Evolutionary conservation across 2,329 filamentous ascomycete species (phyloP).

Genomic region (Fusarium mangiferae): DNA sequence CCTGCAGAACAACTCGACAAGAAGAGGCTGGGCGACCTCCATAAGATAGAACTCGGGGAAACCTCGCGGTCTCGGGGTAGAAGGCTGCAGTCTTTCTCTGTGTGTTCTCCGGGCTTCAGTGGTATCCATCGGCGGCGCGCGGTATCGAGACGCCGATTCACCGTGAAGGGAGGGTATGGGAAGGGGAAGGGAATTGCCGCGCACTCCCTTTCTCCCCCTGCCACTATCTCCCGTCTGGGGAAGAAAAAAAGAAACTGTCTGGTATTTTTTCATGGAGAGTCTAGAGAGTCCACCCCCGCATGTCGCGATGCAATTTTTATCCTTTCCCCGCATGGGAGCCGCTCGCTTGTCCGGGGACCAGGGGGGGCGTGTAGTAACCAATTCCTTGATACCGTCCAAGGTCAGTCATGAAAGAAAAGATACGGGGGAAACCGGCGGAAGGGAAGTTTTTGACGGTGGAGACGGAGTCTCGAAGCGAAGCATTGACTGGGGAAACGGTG

Average conservation of each 20-base stretch:
- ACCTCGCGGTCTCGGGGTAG: slow-evolving; percentile 31
- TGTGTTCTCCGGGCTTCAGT: neutral
- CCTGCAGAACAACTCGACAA: neutral
- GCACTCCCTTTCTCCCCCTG: neutral
- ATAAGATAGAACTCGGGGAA: slow-evolving; percentile 23
- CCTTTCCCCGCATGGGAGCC: slow-evolving; percentile 39
- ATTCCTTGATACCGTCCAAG: neutral
- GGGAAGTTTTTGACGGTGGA: slow-evolving; percentile 29
- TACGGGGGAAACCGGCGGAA: slow-evolving; percentile 30
- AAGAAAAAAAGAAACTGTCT: slow-evolving; percentile 8
- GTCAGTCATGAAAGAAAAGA: slow-evolving; percentile 1
- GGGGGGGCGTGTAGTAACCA: slow-evolving; percentile 23
- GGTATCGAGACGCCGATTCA: slow-evolving; percentile 29
- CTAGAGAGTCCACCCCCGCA: slow-evolving; percentile 39
- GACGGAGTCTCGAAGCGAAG: slow-evolving; percentile 15
- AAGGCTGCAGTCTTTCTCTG: neutral
- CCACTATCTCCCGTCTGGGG: slow-evolving; percentile 23
- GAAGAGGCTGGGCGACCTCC: neutral
- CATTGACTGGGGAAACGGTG: slow-evolving; percentile 2
- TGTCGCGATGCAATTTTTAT: slow-evolving; percentile 26
- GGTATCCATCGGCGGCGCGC: slow-evolving; percentile 22
- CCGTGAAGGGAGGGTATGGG: slow-evolving; percentile 16
- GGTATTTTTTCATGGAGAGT: slow-evolving; percentile 12
- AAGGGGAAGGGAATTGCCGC: slow-evolving; percentile 1
- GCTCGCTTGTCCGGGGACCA: slow-evolving; percentile 32